phyloP scores from a whole-genome alignment of 331 rosid species.

The Dryas integrifolia region DNA sequence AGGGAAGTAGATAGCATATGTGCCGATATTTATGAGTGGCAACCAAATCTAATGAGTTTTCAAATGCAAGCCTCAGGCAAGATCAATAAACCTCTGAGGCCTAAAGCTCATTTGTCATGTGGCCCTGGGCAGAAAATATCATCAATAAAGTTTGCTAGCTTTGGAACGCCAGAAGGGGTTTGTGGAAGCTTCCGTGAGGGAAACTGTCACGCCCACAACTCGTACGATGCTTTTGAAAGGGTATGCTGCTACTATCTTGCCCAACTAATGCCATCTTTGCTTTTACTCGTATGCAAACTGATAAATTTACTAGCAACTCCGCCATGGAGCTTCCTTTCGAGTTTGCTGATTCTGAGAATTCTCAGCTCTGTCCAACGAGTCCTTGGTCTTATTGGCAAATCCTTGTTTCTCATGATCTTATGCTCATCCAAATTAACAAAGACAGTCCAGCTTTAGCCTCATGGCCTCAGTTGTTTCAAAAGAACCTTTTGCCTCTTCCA shows the following conservation, averaged over 20 bases:
- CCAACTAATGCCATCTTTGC: not conserved
- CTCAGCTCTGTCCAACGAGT: conserved; percentile 1
- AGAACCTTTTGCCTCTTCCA: not conserved
- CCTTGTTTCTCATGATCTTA: not conserved
- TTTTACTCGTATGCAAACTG: not conserved
- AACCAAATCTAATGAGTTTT: conserved; percentile 65
- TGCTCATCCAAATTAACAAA: not conserved
- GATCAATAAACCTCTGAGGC: conserved; percentile 45
- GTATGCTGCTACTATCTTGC: conserved; percentile 37
- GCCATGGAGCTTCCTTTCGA: not conserved
- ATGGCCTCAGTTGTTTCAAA: not conserved
- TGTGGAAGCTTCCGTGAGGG: conserved; percentile 83
- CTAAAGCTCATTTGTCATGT: conserved; percentile 79
- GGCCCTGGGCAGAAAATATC: conserved; percentile 78
- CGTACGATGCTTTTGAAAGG: conserved; percentile 71
- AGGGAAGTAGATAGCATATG: conserved; percentile 71
- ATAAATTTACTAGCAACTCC: not conserved
- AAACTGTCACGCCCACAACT: conserved; percentile 74
- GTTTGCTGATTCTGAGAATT: not conserved
- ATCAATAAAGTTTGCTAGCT: conserved; percentile 87
- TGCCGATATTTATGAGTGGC: conserved; percentile 88
- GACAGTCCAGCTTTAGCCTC: not conserved
- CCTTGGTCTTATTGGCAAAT: not conserved
- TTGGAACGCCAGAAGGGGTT: conserved; percentile 78
- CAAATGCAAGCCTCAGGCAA: conserved; percentile 62